A percentile compares a stretch with the other conserved stretches of the same genome.
Evolutionary conservation across 345 rosid genomes (phyloP).

Genomic region (Gossypium mustelinum): DNA sequence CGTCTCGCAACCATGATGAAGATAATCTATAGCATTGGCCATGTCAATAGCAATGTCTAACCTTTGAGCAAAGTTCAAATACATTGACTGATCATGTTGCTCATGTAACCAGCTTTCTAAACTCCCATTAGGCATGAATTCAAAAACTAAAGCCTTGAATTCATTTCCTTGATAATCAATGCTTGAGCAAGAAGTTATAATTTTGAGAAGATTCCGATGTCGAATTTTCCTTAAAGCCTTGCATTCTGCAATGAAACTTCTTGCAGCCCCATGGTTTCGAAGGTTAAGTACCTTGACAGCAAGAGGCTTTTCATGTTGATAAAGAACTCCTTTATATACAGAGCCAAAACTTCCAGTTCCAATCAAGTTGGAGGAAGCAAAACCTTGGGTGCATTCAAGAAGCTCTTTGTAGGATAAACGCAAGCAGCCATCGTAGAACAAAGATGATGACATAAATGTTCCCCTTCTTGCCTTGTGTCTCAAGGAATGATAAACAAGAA

Average conservation of each 20-base stretch:
- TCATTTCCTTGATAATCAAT: slow-evolving; percentile 21
- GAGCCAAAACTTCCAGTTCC: slow-evolving; percentile 16
- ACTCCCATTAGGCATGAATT: slow-evolving; percentile 8
- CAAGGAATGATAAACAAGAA: background rate
- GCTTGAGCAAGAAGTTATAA: slow-evolving; percentile 17
- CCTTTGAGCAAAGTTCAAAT: background rate
- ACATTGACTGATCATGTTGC: background rate
- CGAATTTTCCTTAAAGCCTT: slow-evolving; percentile 16
- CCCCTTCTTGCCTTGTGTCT: background rate
- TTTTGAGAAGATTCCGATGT: slow-evolving; percentile 20
- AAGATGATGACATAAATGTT: background rate
- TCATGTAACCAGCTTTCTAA: slow-evolving; percentile 2
- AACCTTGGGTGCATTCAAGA: slow-evolving; percentile 4
- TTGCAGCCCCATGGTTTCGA: slow-evolving; percentile 12
- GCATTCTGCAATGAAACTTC: slow-evolving; percentile 16
- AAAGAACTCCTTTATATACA: slow-evolving; percentile 15
- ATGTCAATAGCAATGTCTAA: slow-evolving; percentile 17
- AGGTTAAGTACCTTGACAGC: slow-evolving; percentile 20
- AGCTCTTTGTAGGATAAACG: slow-evolving; percentile 8
- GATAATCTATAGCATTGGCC: slow-evolving; percentile 18
- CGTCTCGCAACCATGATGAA: slow-evolving; percentile 16
- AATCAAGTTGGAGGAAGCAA: slow-evolving; percentile 5
- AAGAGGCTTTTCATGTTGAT: background rate
- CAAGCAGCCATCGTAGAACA: background rate
- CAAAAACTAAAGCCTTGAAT: slow-evolving; percentile 30